phyloP scores from a whole-genome alignment of 2,329 filamentous ascomycete species.

The Colletotrichum horii region DNA sequence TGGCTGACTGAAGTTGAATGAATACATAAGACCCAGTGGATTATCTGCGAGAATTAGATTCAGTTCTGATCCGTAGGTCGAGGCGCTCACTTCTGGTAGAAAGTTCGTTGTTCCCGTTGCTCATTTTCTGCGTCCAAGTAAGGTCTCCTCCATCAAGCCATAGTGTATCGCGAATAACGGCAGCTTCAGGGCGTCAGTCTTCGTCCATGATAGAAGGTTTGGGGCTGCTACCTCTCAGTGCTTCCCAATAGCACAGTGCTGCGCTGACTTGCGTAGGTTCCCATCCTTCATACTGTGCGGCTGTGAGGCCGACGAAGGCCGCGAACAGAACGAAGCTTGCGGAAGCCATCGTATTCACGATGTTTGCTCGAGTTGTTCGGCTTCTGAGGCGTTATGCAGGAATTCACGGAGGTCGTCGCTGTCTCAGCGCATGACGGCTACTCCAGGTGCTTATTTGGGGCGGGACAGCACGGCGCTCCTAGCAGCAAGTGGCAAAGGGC shows the following conservation, averaged over 20 bases:
- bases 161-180: conserved; percentile 64
- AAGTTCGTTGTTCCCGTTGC: too few species aligned
- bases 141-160: conserved; percentile 70
- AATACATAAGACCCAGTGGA: conserved; percentile 56
- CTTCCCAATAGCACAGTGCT: conserved; percentile 64
- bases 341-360: not conserved
- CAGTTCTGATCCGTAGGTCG: too few species aligned
- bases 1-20: conserved; percentile 61
- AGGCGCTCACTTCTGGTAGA: too few species aligned
- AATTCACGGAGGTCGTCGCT: not conserved
- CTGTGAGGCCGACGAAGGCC: conserved; percentile 30
- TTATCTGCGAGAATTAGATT: conserved; percentile 35
- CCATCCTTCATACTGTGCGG: conserved; percentile 56
- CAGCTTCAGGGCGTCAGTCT: conserved; percentile 41
- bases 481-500: not conserved
- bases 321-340: conserved; percentile 28
- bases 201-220: not conserved
- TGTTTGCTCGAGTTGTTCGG: not conserved
- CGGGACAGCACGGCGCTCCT: not conserved
- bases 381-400: not conserved
- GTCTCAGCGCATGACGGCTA: conserved; percentile 2
- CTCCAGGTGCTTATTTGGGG: not conserved
- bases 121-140: conserved; percentile 48
- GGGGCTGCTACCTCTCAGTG: conserved; percentile 43
- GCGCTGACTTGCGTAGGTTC: conserved; percentile 54